phyloP scores from a whole-genome alignment of 306 rosid genomes.

The Cicer judaicum region DNA sequence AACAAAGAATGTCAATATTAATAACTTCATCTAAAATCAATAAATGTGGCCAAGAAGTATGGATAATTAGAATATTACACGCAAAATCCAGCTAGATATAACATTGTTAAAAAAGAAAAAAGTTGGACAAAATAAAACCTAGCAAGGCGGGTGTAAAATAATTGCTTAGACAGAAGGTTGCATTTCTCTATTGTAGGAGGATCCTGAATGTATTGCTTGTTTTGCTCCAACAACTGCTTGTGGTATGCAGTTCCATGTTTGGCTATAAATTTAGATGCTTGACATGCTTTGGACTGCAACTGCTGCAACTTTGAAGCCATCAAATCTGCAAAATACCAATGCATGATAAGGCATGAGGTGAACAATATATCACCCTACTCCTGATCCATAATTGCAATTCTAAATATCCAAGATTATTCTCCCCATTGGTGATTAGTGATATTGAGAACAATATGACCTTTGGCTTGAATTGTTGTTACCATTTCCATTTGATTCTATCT shows the following conservation, averaged over 20 bases:
- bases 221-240: slow-evolving; percentile 81
- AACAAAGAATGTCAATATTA: slow-evolving; percentile 17
- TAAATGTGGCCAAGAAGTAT: neutral
- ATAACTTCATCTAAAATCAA: slow-evolving; percentile 15
- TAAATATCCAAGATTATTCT: neutral
- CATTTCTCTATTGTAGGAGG: slow-evolving; percentile 93
- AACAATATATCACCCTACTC: neutral
- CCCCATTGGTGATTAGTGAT: neutral
- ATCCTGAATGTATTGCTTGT: slow-evolving; percentile 88
- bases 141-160: slow-evolving; percentile 91
- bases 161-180: slow-evolving; percentile 72
- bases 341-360: neutral
- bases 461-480: neutral
- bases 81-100: slow-evolving; percentile 22
- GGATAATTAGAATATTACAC: neutral
- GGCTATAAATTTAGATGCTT: slow-evolving; percentile 69
- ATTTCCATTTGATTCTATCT: neutral
- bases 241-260: slow-evolving; percentile 74
- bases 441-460: neutral
- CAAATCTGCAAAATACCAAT: slow-evolving; percentile 26
- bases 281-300: slow-evolving; percentile 81
- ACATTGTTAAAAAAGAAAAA: neutral
- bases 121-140: slow-evolving; percentile 59
- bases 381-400: neutral
- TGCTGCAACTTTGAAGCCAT: slow-evolving; percentile 82